Evolutionary conservation across 371 early-diverging fungal species (phyloP).

Genomic region (Neoconidiobolus thromboides): DNA sequence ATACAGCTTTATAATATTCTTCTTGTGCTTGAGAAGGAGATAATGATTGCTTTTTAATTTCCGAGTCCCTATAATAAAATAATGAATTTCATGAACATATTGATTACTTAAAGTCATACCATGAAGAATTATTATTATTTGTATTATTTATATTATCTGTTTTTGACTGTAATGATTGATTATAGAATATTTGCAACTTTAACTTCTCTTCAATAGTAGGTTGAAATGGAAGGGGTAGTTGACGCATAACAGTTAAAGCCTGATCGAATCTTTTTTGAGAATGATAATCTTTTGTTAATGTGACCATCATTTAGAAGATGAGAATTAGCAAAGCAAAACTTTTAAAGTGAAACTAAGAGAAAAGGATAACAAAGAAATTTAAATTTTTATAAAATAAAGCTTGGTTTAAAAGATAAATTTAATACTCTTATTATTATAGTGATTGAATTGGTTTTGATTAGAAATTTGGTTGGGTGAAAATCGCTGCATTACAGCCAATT

Average conservation of each 20-base stretch:
- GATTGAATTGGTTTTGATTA: no score
- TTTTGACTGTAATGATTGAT: not conserved
- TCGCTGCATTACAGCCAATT: no score
- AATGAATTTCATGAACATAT: not conserved
- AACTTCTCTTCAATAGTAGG: not conserved
- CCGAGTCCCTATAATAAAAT: not conserved
- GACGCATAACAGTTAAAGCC: slow-evolving; percentile 3
- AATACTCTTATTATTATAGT: no score
- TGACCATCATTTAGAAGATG: no score
- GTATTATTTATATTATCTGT: not conserved
- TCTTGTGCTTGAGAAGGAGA: not conserved
- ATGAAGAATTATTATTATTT: not conserved
- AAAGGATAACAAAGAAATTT: no score
- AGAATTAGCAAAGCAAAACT: no score
- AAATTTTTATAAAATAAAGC: no score
- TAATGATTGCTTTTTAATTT: not conserved
- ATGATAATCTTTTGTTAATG: no score
- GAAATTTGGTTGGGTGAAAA: no score
- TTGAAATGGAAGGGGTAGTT: slow-evolving; percentile 1
- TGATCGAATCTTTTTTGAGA: not conserved
- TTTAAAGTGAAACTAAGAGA: no score
- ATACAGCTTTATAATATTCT: not conserved
- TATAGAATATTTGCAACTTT: slow-evolving; percentile 4
- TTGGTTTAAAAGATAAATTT: no score
- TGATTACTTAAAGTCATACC: not conserved